phyloP scores from a whole-genome alignment of 2,329 filamentous ascomycete species.

The Pseudonectria foliicola region DNA sequence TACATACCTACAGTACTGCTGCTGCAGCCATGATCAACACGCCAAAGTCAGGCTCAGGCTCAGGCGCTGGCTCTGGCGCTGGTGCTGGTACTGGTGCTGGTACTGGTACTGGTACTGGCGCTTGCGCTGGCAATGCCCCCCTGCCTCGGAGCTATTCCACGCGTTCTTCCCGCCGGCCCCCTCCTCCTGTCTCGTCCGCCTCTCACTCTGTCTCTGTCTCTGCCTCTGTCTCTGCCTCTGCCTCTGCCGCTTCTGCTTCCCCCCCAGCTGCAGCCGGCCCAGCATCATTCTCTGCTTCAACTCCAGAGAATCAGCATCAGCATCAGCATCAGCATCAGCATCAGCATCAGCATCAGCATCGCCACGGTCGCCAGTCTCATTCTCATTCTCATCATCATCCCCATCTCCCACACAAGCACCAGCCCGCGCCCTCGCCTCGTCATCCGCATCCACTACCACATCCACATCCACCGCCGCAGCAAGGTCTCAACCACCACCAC shows the following conservation, averaged over 20 bases:
- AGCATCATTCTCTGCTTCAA: slow-evolving; percentile 1
- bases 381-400: slow-evolving; percentile 6
- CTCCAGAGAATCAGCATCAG: no score
- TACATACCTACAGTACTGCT: neutral
- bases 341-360: no score
- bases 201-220: slow-evolving; percentile 17
- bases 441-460: no score
- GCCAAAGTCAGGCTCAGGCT: no score
- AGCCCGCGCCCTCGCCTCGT: no score
- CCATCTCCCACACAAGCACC: slow-evolving; percentile 1
- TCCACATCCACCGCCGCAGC: no score
- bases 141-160: slow-evolving; percentile 30
- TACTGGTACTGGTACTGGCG: slow-evolving; percentile 2
- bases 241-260: slow-evolving; percentile 2
- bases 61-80: neutral
- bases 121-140: slow-evolving; percentile 18
- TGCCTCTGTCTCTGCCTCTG: slow-evolving; percentile 4
- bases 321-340: no score
- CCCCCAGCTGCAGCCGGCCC: slow-evolving; percentile 1
- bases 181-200: slow-evolving; percentile 14
- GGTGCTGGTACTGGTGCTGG: slow-evolving; percentile 13
- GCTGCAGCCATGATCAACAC: slow-evolving; percentile 16
- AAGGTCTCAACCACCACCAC: slow-evolving; percentile 4
- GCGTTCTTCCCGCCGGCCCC: slow-evolving; percentile 25
- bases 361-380: neutral